Conservation (phyloP, 257 asterid genomes). For the Gentiana straminea region DNA sequence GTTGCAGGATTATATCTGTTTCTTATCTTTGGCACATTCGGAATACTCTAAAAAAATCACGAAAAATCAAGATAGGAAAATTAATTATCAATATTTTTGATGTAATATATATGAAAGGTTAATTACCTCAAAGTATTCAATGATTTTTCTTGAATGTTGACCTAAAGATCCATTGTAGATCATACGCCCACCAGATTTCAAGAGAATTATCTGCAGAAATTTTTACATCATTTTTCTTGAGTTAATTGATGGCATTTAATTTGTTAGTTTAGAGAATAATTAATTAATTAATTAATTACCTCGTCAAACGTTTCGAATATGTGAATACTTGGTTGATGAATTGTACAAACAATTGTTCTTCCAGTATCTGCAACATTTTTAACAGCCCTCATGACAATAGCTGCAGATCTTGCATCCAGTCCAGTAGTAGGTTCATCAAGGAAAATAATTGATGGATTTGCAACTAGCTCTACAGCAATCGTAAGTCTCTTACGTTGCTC, state of each 20-base stretch:
- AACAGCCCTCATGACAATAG: constrained; percentile 9
- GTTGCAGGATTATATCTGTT: constrained; percentile 10
- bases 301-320: constrained; percentile 9
- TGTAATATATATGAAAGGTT: too few relatives aligned
- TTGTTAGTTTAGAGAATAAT: neutral
- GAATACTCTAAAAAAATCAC: constrained; percentile 4
- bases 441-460: constrained; percentile 8
- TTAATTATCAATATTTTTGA: neutral
- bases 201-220: constrained; percentile 3
- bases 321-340: constrained; percentile 10
- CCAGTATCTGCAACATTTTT: constrained; percentile 5
- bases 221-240: neutral
- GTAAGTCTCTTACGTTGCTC: constrained; percentile 8
- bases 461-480: constrained; percentile 10
- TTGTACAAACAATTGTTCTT: constrained; percentile 5
- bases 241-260: neutral
- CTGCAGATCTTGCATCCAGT: constrained; percentile 8
- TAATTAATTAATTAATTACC: neutral
- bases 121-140: constrained; percentile 12
- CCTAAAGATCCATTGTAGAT: constrained; percentile 10
- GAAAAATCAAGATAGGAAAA: neutral
- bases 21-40: constrained; percentile 10
- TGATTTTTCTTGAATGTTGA: constrained; percentile 1
- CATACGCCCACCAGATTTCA: constrained; percentile 9
- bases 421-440: constrained; percentile 10